Evolutionary conservation across 2,329 filamentous ascomycete species (phyloP).

Genomic region (Colletotrichum sp.): DNA sequence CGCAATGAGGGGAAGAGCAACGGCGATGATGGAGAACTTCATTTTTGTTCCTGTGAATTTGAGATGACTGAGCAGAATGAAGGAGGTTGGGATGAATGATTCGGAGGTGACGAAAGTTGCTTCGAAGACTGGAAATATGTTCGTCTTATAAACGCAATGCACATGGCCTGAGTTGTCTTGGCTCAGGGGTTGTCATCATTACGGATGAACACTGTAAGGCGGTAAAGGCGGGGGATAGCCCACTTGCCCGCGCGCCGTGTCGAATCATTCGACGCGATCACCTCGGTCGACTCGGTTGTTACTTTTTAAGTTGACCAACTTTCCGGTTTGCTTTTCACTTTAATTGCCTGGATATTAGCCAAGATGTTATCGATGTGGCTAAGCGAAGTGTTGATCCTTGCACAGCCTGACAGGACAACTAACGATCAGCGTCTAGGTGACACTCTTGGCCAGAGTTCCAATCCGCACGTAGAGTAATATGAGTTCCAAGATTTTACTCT

Average conservation of each 20-base stretch:
- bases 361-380: background rate
- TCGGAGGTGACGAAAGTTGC: accelerated
- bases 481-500: background rate
- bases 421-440: background rate
- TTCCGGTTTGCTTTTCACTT: background rate
- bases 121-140: background rate
- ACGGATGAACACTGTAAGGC: background rate
- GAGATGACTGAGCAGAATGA: background rate
- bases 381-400: background rate
- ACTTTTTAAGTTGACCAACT: background rate
- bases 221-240: background rate
- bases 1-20: background rate
- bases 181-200: background rate
- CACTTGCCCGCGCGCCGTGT: background rate
- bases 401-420: background rate
- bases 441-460: background rate
- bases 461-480: background rate
- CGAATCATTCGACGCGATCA: background rate
- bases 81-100: background rate
- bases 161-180: background rate
- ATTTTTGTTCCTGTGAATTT: background rate
- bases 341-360: background rate
- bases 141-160: background rate
- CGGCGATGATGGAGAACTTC: background rate
- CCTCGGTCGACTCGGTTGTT: background rate